These are phyloP conservation scores for Corymbia citriodora DNA, from an alignment of 441 rosid species.

Conservation along the genomic window DNA sequence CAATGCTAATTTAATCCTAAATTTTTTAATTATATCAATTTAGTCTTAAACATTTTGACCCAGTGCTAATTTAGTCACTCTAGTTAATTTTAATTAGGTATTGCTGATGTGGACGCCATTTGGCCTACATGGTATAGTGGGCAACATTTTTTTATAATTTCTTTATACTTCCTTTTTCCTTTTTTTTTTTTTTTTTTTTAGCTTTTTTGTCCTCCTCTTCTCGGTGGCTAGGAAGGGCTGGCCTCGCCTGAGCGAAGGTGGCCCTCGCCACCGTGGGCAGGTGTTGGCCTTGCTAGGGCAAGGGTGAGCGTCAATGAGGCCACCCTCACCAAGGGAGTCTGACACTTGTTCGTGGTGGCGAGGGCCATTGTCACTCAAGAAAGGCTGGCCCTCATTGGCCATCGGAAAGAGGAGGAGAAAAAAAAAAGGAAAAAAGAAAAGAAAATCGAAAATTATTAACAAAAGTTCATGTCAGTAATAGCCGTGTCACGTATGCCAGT, in stretches of 20 bases:
- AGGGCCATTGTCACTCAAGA: too few species aligned
- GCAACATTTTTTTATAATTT: too few species aligned
- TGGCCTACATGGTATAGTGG: accelerated
- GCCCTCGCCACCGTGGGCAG: not conserved
- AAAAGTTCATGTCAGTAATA: too few species aligned
- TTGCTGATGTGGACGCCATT: accelerated
- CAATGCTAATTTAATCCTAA: not conserved
- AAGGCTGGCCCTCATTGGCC: too few species aligned
- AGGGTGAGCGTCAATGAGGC: too few species aligned
- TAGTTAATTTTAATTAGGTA: too few species aligned
- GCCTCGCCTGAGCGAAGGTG: not conserved
- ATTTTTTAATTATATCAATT: too few species aligned
- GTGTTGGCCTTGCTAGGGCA: not conserved
- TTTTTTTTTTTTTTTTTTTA: too few species aligned
- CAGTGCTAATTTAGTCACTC: not conserved
- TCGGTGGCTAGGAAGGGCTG: accelerated
- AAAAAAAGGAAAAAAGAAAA: too few species aligned
- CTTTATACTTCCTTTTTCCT: too few species aligned
- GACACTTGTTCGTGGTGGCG: too few species aligned
- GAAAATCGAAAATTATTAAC: too few species aligned
- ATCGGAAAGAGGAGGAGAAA: not conserved
- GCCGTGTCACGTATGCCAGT: accelerated
- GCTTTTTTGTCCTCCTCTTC: not conserved
- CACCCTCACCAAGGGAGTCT: not conserved
- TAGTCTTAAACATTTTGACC: not conserved